Evolutionary conservation across 1,284 basidiomycete species (phyloP), one percentile per base, ranked within the genome.

Genomic region (Leccinum fuscescens): DNA sequence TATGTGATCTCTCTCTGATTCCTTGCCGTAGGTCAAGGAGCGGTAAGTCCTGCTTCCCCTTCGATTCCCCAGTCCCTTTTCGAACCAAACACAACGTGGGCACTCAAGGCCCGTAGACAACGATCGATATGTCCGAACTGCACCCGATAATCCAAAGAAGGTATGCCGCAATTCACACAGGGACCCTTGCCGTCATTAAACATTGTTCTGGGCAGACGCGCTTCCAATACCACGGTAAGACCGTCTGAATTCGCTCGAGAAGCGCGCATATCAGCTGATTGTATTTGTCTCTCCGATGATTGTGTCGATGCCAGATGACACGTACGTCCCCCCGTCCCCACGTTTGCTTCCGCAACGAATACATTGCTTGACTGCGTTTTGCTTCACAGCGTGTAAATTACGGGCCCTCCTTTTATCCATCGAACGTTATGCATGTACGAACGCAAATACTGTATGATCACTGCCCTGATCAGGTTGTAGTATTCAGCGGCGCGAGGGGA

Each of bases 141-240:
- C 91, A n/a, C 92, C 91, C 5, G 85, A 90, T 51, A 91, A 92
- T 73, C 91, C 92, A n/a, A 92, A 92, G 84, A 90, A 92, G 83
- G 90, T 89, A 57, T 22, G 80, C 66, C 7, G 48, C 35, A 49
- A 9, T 58, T 49, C 14, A 46, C 49, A n/a, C 55, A 11, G 20
- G 37, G 37, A 53, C 44, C 20, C 11, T 35, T 58, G 44, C 54
- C 59, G 29, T 48, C 35, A 44, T 60, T 12, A 20, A 35, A 71
- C 64, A 39, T 67, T 56, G 54, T 46, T 37, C 39, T 58, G 12
- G 59, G 54, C 62, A 85, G 89, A 90, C 90, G 39, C 82, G 81
- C 53, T 92, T 90, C 77, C 83, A 88, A 69, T 92, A 92, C 72
- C 86, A 92, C 65, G 90, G 89, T 89, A 72, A 62, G 78, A 48